These are phyloP conservation scores for Stephania cephalantha DNA, from an alignment of 164 flowering plant genomes.

Conservation along the genomic window DNA sequence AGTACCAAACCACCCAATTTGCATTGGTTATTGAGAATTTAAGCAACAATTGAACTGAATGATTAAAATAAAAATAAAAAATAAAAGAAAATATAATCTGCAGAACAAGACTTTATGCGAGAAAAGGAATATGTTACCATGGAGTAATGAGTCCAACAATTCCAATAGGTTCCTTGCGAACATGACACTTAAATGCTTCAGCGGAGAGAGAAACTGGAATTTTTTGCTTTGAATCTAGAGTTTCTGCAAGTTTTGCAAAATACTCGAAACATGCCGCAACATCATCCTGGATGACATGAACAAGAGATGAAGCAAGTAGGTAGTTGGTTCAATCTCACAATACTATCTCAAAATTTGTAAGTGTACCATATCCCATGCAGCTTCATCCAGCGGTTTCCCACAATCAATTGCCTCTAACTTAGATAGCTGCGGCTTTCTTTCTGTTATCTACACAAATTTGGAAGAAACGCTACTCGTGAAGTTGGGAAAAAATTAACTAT, in stretches of 20 bases:
- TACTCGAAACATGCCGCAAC: conserved; percentile 95
- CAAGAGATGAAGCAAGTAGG: conserved; percentile 11
- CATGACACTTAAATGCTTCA: conserved; percentile 66
- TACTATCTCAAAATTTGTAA: not conserved
- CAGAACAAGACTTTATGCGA: not conserved
- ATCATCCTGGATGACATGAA: conserved; percentile 66
- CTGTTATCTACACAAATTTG: conserved; percentile 49
- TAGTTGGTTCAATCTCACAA: not conserved
- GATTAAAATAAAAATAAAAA: not conserved
- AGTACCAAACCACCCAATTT: not conserved
- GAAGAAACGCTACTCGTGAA: not conserved
- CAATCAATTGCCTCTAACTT: conserved; percentile 77
- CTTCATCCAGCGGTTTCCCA: conserved; percentile 95
- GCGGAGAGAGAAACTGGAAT: conserved; percentile 70
- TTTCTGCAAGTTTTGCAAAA: conserved; percentile 92
- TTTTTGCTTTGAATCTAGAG: conserved; percentile 74
- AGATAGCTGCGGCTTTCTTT: conserved; percentile 61
- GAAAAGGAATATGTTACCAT: conserved; percentile 44
- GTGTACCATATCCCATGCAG: conserved; percentile 91
- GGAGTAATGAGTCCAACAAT: conserved; percentile 95
- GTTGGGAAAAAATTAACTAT: not conserved
- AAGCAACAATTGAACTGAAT: not conserved
- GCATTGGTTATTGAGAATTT: not conserved
- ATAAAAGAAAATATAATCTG: not conserved
- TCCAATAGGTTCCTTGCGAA: conserved; percentile 80